A percentile compares a stretch with the other conserved stretches of the same genome.
phyloP scores from a whole-genome alignment of 805 yeast genomes.

The Candida odintsovae region DNA sequence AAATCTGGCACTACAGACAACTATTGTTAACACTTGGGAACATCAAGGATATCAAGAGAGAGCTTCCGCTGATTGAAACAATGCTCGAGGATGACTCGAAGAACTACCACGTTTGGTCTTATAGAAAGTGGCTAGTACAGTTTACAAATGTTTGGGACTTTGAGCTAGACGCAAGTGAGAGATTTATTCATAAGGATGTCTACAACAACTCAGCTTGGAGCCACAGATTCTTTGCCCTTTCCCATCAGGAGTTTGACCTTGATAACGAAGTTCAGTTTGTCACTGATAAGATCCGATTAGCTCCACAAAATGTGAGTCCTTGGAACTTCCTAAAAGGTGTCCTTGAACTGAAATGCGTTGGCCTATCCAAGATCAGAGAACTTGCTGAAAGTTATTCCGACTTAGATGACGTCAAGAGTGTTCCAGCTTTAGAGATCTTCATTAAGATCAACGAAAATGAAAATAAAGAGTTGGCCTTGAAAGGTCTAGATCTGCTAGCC shows the following conservation, averaged over 20 bases:
- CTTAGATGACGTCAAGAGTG: slow-evolving; percentile 31
- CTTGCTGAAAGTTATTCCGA: slow-evolving; percentile 42
- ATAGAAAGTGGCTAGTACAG: slow-evolving; percentile 75
- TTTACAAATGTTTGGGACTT: slow-evolving; percentile 42
- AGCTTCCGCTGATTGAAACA: slow-evolving; percentile 55
- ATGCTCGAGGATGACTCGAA: slow-evolving; percentile 79
- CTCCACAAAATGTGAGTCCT: slow-evolving; percentile 78
- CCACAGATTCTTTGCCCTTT: slow-evolving; percentile 62
- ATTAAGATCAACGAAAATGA: slow-evolving; percentile 39
- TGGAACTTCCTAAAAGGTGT: slow-evolving; percentile 82
- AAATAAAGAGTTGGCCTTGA: slow-evolving; percentile 30
- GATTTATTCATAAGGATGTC: slow-evolving; percentile 53
- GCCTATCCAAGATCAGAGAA: slow-evolving; percentile 34
- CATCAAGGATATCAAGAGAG: slow-evolving; percentile 43
- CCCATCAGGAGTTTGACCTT: slow-evolving; percentile 16
- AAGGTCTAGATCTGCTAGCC: slow-evolving; percentile 47
- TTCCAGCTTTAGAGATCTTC: slow-evolving; percentile 59
- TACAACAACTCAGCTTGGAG: slow-evolving; percentile 94
- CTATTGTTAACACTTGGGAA: slow-evolving; percentile 41
- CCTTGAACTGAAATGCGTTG: slow-evolving; percentile 26
- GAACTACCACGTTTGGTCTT: slow-evolving; percentile 96
- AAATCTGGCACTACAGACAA: slow-evolving; percentile 94
- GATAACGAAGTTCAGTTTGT: slow-evolving; percentile 49
- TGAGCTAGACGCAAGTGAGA: slow-evolving; percentile 49
- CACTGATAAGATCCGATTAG: slow-evolving; percentile 39